Conservation (phyloP, 208 protist species). For the Wallacemonas collosoma region DNA sequence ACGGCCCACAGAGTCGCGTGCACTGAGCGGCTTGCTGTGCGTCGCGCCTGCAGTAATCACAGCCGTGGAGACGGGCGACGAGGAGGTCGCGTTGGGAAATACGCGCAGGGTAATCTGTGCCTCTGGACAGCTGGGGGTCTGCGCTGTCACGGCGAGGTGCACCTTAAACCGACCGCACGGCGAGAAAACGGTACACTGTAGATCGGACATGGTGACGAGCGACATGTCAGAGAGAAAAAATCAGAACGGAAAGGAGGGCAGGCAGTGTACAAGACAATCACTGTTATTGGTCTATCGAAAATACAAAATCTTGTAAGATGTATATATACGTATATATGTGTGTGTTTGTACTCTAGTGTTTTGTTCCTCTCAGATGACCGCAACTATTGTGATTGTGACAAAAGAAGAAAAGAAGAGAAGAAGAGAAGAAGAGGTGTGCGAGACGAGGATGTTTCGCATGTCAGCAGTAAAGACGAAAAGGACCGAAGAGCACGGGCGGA, state of each 20-base stretch:
- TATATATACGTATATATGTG: slow-evolving; percentile 13
- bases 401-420: background rate
- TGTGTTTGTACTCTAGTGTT: slow-evolving; percentile 8
- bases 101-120: background rate
- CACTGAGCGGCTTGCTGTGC: too few species aligned
- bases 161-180: slow-evolving; percentile 77
- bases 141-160: slow-evolving; percentile 31
- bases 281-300: background rate
- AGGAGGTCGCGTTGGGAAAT: background rate
- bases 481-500: too few species aligned
- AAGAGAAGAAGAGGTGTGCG: background rate
- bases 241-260: background rate
- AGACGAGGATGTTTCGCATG: too few species aligned
- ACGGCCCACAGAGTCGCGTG: too few species aligned
- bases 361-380: background rate
- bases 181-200: slow-evolving; percentile 75
- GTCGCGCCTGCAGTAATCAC: too few species aligned
- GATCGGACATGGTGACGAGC: background rate
- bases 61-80: too few species aligned
- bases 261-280: background rate
- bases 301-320: slow-evolving; percentile 7
- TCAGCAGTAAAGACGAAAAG: too few species aligned
- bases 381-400: too few species aligned
- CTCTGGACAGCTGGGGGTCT: too few species aligned
- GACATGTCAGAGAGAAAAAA: background rate